These are phyloP conservation scores for Geranium incanum DNA, from an alignment of 441 rosid species.

Conservation along the genomic window DNA sequence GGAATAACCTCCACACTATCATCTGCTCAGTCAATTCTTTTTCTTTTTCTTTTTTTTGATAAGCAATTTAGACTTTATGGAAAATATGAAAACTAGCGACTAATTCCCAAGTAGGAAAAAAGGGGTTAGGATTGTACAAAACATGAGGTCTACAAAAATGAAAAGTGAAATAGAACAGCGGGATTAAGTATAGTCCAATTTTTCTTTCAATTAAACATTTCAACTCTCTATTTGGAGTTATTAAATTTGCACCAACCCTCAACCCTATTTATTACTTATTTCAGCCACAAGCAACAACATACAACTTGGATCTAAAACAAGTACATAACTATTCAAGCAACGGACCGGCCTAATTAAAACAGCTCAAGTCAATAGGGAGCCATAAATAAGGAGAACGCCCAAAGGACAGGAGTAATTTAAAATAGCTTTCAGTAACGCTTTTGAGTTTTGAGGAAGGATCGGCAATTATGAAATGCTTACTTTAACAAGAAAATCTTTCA, in stretches of 20 bases:
- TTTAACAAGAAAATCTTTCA: conserved; percentile 65
- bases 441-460: background rate
- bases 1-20: too few relatives aligned
- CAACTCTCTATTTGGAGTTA: too few relatives aligned
- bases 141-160: too few relatives aligned
- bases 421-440: conserved; percentile 4
- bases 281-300: background rate
- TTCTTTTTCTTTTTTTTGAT: too few relatives aligned
- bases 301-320: background rate
- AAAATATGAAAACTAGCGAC: too few relatives aligned
- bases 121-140: too few relatives aligned
- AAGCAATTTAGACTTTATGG: too few relatives aligned
- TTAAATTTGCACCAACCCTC: too few relatives aligned
- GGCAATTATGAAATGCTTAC: conserved; percentile 36
- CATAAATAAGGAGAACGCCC: background rate
- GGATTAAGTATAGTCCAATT: background rate
- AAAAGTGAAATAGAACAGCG: too few relatives aligned
- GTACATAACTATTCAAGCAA: background rate
- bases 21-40: too few relatives aligned
- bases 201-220: background rate
- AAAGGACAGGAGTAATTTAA: background rate
- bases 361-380: background rate
- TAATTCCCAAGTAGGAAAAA: too few relatives aligned
- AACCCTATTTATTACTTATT: background rate
- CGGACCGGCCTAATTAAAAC: background rate